Percentiles rank a stretch among this genome's conserved stretches.
Conservation (phyloP, 495 filamentous ascomycete genomes). For the Aspergillus indologenus region DNA sequence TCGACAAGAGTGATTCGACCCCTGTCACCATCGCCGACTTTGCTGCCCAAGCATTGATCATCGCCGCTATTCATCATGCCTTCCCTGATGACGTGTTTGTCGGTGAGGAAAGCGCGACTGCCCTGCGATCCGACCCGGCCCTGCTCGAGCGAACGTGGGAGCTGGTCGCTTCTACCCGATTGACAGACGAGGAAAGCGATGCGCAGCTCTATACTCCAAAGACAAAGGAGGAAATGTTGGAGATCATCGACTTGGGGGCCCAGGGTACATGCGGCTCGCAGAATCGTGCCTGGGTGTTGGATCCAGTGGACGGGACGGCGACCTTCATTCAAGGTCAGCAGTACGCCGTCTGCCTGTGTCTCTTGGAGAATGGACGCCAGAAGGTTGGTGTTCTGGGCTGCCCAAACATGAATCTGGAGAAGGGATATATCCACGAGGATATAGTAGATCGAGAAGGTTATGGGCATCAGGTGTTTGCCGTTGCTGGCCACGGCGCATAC, state of each 20-base stretch:
- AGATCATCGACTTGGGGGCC: constrained; percentile 60
- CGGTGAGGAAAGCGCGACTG: constrained; percentile 58
- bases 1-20: constrained; percentile 58
- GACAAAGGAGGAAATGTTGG: constrained; percentile 54
- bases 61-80: constrained; percentile 47
- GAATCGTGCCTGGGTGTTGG: constrained; percentile 60
- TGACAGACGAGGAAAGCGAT: constrained; percentile 40
- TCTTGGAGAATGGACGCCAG: constrained; percentile 48
- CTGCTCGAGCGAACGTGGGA: constrained; percentile 54
- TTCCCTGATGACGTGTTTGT: constrained; percentile 60
- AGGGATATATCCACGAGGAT: constrained; percentile 43
- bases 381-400: constrained; percentile 54
- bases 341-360: constrained; percentile 60
- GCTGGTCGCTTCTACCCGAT: constrained; percentile 38
- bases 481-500: constrained; percentile 53
- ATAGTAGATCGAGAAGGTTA: constrained; percentile 45
- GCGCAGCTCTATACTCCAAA: constrained; percentile 39
- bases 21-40: constrained; percentile 69
- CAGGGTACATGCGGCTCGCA: constrained; percentile 37
- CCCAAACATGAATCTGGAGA: constrained; percentile 48
- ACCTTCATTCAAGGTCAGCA: constrained; percentile 62
- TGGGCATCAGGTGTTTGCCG: constrained; percentile 56
- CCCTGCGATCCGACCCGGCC: constrained; percentile 45
- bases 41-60: constrained; percentile 61
- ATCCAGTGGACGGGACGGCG: constrained; percentile 70